Evolutionary conservation across 257 asterid species (phyloP).

Genomic region (Ophiorrhiza pumila): DNA sequence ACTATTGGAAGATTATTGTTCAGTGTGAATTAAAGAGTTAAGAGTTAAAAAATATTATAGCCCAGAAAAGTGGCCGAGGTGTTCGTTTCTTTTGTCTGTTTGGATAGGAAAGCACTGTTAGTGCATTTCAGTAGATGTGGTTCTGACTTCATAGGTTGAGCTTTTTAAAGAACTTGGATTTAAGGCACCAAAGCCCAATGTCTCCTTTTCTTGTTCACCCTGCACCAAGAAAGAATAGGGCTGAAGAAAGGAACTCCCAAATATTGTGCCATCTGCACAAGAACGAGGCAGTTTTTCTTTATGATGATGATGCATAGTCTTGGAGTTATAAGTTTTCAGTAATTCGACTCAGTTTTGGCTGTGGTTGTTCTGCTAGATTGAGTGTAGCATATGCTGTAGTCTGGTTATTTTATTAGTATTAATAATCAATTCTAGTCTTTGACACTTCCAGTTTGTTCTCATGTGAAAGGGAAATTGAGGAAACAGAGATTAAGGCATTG

Average conservation of each 20-base stretch:
- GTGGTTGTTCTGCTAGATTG: background rate
- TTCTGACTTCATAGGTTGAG: background rate
- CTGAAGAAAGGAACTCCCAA: background rate
- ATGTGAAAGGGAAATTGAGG: slow-evolving; percentile 83
- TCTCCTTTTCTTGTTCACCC: background rate
- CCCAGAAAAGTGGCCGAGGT: background rate
- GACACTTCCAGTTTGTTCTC: slow-evolving; percentile 5
- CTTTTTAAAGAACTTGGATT: background rate
- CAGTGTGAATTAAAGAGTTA: no score
- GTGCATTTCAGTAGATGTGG: background rate
- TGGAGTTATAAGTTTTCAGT: background rate
- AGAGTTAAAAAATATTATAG: background rate
- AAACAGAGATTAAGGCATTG: slow-evolving; percentile 79
- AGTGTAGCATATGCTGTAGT: background rate
- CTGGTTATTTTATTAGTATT: background rate
- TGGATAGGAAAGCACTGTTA: background rate
- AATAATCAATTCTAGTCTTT: slow-evolving; percentile 16
- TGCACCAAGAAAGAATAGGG: background rate
- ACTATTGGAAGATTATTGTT: background rate
- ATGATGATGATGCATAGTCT: background rate
- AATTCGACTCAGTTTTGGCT: background rate
- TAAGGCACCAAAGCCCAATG: no score
- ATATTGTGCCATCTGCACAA: background rate
- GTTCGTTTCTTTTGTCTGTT: background rate
- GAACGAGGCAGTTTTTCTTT: background rate